Base-by-base conservation (phyloP, 116 monocot species). In the Iris pallida region DNA sequence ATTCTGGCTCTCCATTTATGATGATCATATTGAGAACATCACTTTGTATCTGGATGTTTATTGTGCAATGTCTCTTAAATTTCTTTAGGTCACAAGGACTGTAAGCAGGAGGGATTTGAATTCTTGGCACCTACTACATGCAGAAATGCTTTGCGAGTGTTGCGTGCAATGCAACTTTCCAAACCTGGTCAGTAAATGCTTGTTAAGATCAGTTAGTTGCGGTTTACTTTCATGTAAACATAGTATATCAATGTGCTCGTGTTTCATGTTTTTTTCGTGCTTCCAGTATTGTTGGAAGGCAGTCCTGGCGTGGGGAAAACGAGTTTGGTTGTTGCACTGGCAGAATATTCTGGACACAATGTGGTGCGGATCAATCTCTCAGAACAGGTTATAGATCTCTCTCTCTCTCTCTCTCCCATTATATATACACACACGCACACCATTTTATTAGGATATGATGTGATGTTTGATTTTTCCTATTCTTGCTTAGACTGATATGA, bases 221-320 rank as follows among this genome's bases (percentile, higher is more conserved):
- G 40, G 41, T 53, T 66, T 30, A 30, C 30, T 30, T 30, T 30
- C 30, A 30, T 30, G 30, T 30, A 30, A 30, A 30, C 3, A 30
- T 30, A 30, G 30, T 30, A 30, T 30, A 30, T 30, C 53, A 49
- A 53, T 51, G 59, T 48, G 40, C 41, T 63, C 45, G 64, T 64
- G 47, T 44, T 45, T 63, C 17, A 42, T 40, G 10, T 55, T 63
- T 5, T n/a, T 45, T 49, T 18, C 42, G 4, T 45, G 45, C 69
- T 68, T 69, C 44, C 76, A 93, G 94, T 95, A 4, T 78, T 95
- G 52, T 73, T 97, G 66, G 97, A 97, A 85, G 97, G 97, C 49
- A 97, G 97, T 64, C 97, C 97, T 74, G 97, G 97, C 44, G 92
- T 97, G 68, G 97, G 97, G 15, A 97, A 97, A 75, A 97, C 97